Conservation (phyloP, 176 grass and related monocot species). For the Oryza rufipogon region DNA sequence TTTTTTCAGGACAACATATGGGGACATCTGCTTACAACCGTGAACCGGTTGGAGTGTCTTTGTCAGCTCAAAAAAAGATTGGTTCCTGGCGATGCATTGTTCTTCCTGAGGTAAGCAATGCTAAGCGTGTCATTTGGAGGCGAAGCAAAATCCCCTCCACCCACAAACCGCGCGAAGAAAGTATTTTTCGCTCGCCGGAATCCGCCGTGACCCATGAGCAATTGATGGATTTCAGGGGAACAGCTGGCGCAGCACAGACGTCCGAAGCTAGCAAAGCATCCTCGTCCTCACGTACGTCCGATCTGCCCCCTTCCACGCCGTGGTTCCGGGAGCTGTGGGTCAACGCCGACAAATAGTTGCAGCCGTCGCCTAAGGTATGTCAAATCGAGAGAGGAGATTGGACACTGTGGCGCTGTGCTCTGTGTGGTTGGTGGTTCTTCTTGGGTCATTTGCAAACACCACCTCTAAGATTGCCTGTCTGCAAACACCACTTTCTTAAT, state of each 20-base stretch:
- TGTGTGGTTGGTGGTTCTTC: not conserved
- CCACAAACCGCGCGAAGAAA: constrained; percentile 7
- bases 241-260: constrained; percentile 14
- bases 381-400: not conserved
- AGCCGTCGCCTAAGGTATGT: constrained; percentile 20
- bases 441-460: not conserved
- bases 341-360: constrained; percentile 52
- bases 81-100: constrained; percentile 87
- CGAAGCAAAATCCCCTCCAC: not conserved
- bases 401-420: not conserved
- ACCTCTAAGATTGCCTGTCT: too few species aligned
- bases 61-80: constrained; percentile 96
- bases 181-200: constrained; percentile 24
- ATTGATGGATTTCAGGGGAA: constrained; percentile 61
- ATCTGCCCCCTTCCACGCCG: constrained; percentile 46
- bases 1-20: constrained; percentile 79
- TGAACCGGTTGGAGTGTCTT: constrained; percentile 84
- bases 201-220: constrained; percentile 26
- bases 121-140: constrained; percentile 4
- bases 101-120: constrained; percentile 75
- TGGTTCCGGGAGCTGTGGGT: constrained; percentile 82
- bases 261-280: constrained; percentile 31
- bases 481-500: too few species aligned
- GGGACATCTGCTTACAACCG: constrained; percentile 79
- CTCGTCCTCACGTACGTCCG: constrained; percentile 6